A percentile compares a stretch with the other conserved stretches of the same genome.
Conservation (phyloP, 371 early-diverging fungal genomes). For the Batrachochytrium dendrobatidis region DNA sequence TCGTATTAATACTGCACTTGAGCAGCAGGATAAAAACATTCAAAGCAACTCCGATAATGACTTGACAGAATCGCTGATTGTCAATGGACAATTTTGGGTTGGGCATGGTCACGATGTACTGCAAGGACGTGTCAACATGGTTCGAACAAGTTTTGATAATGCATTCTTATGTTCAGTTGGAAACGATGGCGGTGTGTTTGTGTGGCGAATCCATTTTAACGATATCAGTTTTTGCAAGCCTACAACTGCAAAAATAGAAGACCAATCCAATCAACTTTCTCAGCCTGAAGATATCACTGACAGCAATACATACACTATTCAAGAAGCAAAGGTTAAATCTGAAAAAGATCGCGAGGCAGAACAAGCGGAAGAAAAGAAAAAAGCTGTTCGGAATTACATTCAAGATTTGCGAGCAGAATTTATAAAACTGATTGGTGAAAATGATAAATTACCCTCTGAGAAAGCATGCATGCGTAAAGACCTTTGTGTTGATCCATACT, state of each 20-base stretch:
- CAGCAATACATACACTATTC: slow-evolving; percentile 35
- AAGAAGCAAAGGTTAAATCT: slow-evolving; percentile 43
- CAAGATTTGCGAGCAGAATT: slow-evolving; percentile 40
- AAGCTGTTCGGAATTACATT: slow-evolving; percentile 34
- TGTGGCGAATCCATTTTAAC: slow-evolving; percentile 28
- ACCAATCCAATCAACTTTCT: neutral
- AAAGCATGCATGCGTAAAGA: slow-evolving; percentile 11
- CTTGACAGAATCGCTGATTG: neutral
- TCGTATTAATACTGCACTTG: slow-evolving; percentile 5
- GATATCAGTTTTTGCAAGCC: slow-evolving; percentile 11
- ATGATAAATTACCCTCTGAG: slow-evolving; percentile 23
- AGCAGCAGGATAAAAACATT: slow-evolving; percentile 9
- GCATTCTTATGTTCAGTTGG: slow-evolving; percentile 35
- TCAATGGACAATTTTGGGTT: slow-evolving; percentile 37
- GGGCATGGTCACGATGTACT: slow-evolving; percentile 39
- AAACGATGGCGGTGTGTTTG: slow-evolving; percentile 42
- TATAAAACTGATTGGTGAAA: slow-evolving; percentile 27
- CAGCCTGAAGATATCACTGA: slow-evolving; percentile 36
- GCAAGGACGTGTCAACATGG: slow-evolving; percentile 25
- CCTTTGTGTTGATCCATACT: slow-evolving; percentile 37
- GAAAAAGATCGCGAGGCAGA: slow-evolving; percentile 41
- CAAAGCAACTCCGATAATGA: slow-evolving; percentile 7
- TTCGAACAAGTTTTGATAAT: slow-evolving; percentile 38
- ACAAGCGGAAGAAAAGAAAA: slow-evolving; percentile 43
- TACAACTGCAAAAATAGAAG: slow-evolving; percentile 6